Base-by-base conservation (phyloP, 2,329 filamentous ascomycete species). In the Acephala macrosclerotiorum region DNA sequence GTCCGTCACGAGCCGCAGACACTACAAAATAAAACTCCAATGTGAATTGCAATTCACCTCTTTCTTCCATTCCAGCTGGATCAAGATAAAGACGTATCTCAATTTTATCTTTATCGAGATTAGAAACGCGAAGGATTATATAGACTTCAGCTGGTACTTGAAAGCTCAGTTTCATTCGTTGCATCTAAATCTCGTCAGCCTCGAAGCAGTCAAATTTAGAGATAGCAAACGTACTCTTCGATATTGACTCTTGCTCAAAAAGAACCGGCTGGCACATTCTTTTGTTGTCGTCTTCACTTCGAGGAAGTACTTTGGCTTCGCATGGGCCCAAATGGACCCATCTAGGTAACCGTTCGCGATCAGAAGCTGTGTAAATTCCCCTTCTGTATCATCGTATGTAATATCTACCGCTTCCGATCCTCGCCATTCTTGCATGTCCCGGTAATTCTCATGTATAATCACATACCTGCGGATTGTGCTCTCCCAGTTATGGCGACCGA, bases 221-320 rank as follows among this genome's bases (percentile, higher is more conserved):
- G 45, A 35, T 20, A 25, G 76, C 77, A 71, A 68, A 82, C 81
- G 82, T 47, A 47, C 42, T 71, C 42, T 47, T 47, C 11, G 42
- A 47, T 47, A 47, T 47, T 86, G 83, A 1, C 68, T 66, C 45
- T 80, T 77, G 68, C 81, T 84, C 76, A 85, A 78, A 58, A 75
- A 85, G 62, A 86, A 85, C 0, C 78, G 77, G 2, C 76, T 79
- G 0, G 77, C 73, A 58, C 75, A 78, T 1, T 66, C 60, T 3
- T 71, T 71, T 0, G 78, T 80, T 0, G 83, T 85, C 0, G 82
- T 77, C 69, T 86, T 86, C 42, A 86, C 84, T 65, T 86, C 84
- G 2, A 86, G 79, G 38, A 78, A 81, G 67, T 83, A 86, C 36
- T 75, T 71, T 0, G 78, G 81, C 9, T 61, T 73, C 59, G 61